Conservation (phyloP, 1,284 basidiomycete species). For the Rhodotorula mucilaginosa region DNA sequence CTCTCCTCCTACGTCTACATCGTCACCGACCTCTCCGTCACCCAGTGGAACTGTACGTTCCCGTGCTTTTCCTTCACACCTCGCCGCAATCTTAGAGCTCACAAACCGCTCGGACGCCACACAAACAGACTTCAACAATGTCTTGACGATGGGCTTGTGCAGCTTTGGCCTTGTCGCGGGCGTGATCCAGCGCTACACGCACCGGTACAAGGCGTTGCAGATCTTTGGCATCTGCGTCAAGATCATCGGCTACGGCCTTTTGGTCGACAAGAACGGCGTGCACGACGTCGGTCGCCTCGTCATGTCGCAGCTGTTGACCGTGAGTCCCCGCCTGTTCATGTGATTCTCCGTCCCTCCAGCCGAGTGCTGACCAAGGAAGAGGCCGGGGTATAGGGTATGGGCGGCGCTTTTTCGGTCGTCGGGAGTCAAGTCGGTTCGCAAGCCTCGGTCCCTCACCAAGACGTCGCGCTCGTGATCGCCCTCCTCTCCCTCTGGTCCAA, state of each 20-base stretch:
- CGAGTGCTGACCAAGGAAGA: neutral
- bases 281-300: slow-evolving; percentile 37
- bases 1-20: slow-evolving; percentile 45
- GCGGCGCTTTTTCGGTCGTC: slow-evolving; percentile 38
- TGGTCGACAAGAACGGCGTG: slow-evolving; percentile 28
- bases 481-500: slow-evolving; percentile 42
- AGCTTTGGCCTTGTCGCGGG: slow-evolving; percentile 52
- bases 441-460: slow-evolving; percentile 45
- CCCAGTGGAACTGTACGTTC: neutral
- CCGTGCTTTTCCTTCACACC: neutral
- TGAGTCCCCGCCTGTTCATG: neutral
- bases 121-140: slow-evolving; percentile 41
- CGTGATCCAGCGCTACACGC: slow-evolving; percentile 50
- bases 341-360: too few relatives aligned
- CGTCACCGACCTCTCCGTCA: slow-evolving; percentile 36
- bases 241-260: slow-evolving; percentile 33
- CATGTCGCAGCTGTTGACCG: slow-evolving; percentile 26
- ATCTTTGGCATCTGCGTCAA: slow-evolving; percentile 33
- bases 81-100: too few relatives aligned
- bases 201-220: slow-evolving; percentile 52
- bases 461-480: slow-evolving; percentile 44
- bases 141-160: slow-evolving; percentile 47
- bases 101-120: neutral
- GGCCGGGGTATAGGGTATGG: slow-evolving; percentile 7
- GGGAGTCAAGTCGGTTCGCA: slow-evolving; percentile 45